Percentiles rank a stretch among this genome's conserved stretches.
phyloP scores from a whole-genome alignment of 192 early-diverging fungal genomes.

The Oehlia diaphana region DNA sequence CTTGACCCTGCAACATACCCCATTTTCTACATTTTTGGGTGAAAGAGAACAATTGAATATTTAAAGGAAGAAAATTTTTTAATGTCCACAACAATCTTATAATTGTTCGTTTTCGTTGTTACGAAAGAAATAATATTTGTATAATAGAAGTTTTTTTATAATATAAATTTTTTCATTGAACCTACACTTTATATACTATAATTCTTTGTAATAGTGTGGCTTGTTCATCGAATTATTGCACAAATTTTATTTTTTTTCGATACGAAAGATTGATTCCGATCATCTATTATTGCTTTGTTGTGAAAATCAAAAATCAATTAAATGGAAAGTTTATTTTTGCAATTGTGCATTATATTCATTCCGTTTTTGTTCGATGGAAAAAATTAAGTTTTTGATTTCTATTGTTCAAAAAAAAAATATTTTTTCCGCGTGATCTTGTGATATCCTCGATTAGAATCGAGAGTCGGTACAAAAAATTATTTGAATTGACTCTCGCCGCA shows the following conservation, averaged over 20 bases:
- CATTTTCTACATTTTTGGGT: neutral
- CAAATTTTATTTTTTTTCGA: neutral
- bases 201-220: neutral
- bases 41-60: neutral
- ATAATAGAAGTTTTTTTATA: neutral
- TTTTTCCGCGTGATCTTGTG: too few species aligned
- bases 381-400: neutral
- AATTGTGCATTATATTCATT: neutral
- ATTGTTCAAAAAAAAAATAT: neutral
- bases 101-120: neutral
- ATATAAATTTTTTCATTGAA: neutral
- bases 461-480: too few species aligned
- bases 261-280: neutral
- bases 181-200: neutral
- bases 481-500: too few species aligned
- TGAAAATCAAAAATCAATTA: neutral
- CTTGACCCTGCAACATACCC: neutral
- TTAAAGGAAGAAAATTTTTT: neutral
- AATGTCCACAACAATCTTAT: neutral
- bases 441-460: too few species aligned
- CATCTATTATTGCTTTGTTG: too few species aligned
- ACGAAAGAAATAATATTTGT: neutral
- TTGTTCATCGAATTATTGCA: neutral
- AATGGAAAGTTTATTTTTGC: neutral
- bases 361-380: neutral